Base-by-base conservation (phyloP, 768 basidiomycete genomes). In the Sarcodon sp. region DNA sequence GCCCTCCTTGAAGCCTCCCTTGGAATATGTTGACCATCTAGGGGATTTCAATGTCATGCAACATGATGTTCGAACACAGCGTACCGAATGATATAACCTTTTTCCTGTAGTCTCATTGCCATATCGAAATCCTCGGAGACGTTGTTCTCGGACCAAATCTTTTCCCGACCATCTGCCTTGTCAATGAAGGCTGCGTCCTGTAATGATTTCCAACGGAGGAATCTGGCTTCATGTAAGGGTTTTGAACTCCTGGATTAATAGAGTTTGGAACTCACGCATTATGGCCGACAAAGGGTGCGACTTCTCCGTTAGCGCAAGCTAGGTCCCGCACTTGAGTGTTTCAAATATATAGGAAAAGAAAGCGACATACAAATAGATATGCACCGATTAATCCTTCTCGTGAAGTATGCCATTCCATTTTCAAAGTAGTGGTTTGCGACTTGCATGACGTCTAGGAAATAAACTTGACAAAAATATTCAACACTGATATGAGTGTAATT, bases 1-100 rank as follows among this genome's bases (percentile, higher is more conserved):
- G 51, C 91, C 91, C 62, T 94, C 91, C 66, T 90, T 86, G 70
- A 92, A 93, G 5, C 75, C 82, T 45, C 87, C 80, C 36, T 80
- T 72, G 4, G 79, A 83, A 64, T 94, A 94, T 4, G 85, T 87
- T 18, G 89, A 85, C 89, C 87, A 84, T 27, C 21, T 27, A 27
- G 21, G 21, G 21, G 4, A 48, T 81, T 43, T 27, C 53, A n/a
- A 47, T 43, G 45, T 48, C 13, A 46, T 11, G 27, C 11, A 35
- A 47, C 10, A 53, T 12, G 12, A 4, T 9, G 51, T 50, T 50
- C 50, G 21, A 27, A 27, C 21, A 27, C 21, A 27, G 21, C 21
- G 21, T 27, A 27, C 34, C 64, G 64, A 50, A 68, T 66, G 55
- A 65, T 64, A 49, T 60, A 67, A 7, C 65, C 70, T 45, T 67